Conservation (phyloP, 2,329 filamentous ascomycete species). For the Emydomyces testavorans region DNA sequence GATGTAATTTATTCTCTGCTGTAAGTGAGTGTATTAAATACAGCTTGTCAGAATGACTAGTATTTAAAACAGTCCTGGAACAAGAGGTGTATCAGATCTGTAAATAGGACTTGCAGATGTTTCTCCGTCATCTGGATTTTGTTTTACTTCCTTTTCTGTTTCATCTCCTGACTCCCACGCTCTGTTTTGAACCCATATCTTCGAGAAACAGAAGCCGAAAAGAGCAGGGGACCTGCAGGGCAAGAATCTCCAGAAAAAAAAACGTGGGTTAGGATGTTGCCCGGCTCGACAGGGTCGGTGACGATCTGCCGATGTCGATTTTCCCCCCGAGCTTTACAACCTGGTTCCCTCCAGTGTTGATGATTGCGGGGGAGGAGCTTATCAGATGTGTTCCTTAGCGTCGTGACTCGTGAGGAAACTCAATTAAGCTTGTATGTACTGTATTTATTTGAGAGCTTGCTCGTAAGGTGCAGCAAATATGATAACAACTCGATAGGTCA, state of each 20-base stretch:
- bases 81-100: background rate
- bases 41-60: background rate
- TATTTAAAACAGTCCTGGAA: background rate
- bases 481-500: no score
- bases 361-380: slow-evolving; percentile 4
- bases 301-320: slow-evolving; percentile 12
- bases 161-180: background rate
- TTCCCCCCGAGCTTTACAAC: slow-evolving; percentile 9
- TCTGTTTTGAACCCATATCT: background rate
- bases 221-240: slow-evolving; percentile 4
- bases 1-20: background rate
- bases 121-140: no score
- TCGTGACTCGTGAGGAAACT: background rate
- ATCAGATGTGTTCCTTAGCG: background rate
- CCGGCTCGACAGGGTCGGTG: slow-evolving; percentile 12
- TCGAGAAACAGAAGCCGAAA: background rate
- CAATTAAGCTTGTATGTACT: no score
- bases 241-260: background rate
- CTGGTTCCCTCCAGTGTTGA: background rate
- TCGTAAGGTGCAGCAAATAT: no score
- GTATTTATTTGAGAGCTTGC: no score
- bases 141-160: background rate
- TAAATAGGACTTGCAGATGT: no score
- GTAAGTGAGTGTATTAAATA: background rate
- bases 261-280: slow-evolving; percentile 9